Conservation (phyloP, 176 grass and related monocot genomes). For the Hordeum vulgare region DNA sequence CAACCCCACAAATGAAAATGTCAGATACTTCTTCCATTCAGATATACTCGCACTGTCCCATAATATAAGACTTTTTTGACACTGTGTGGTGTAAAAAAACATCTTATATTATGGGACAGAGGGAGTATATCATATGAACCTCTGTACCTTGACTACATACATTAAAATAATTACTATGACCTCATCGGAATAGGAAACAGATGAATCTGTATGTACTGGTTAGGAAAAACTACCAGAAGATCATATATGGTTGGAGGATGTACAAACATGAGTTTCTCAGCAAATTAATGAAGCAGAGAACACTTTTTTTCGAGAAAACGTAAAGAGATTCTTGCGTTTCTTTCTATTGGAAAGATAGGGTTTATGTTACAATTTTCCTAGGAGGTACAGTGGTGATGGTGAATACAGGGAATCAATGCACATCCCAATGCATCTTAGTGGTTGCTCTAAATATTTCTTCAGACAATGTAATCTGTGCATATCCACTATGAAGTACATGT, state of each 20-base stretch:
- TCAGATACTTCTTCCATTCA: not conserved
- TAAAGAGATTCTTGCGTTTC: too few species aligned
- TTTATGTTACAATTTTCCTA: too few species aligned
- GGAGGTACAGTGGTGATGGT: too few species aligned
- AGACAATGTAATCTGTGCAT: constrained; percentile 17
- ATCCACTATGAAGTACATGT: not conserved
- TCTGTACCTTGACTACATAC: not conserved
- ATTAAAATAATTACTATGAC: not conserved
- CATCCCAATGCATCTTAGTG: not conserved
- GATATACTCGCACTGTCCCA: not conserved
- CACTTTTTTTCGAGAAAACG: too few species aligned
- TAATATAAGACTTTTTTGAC: too few species aligned
- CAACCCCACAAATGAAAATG: not conserved
- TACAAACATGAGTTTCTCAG: not conserved
- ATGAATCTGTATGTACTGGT: not conserved
- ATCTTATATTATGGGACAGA: too few species aligned
- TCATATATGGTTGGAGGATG: not conserved
- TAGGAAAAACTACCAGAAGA: not conserved
- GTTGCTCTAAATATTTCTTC: not conserved
- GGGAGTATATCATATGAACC: not conserved
- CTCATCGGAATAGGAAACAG: not conserved
- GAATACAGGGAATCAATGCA: too few species aligned
- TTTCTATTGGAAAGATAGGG: too few species aligned
- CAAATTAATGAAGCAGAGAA: not conserved
- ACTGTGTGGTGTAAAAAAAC: too few species aligned